Conservation (phyloP, 2,329 filamentous ascomycete species). For the Dactylonectria macrodidyma region DNA sequence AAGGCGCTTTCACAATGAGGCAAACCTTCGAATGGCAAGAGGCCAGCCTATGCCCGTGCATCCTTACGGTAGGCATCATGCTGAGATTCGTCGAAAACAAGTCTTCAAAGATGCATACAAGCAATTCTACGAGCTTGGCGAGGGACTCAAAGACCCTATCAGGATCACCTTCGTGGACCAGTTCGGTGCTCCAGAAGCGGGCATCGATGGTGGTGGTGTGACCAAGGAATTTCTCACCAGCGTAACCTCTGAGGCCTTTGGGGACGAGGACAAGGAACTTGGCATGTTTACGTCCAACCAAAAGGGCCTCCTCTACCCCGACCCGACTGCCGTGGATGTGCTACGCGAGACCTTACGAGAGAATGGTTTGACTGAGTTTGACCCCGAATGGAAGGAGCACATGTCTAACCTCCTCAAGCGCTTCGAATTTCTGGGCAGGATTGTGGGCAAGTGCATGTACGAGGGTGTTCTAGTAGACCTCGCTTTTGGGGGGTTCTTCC, state of each 20-base stretch:
- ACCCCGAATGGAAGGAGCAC: conserved; percentile 68
- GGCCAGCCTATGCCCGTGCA: conserved; percentile 31
- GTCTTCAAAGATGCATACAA: conserved; percentile 90
- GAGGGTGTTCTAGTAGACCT: conserved; percentile 96
- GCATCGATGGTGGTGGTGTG: conserved; percentile 96
- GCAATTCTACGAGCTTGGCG: conserved; percentile 85
- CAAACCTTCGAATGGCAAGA: neutral
- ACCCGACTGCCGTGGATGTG: conserved; percentile 83
- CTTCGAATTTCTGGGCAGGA: conserved; percentile 92
- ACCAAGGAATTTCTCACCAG: conserved; percentile 97
- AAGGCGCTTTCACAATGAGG: too few relatives aligned
- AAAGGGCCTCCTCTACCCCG: conserved; percentile 90
- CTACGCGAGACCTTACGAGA: conserved; percentile 70
- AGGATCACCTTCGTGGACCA: conserved; percentile 97
- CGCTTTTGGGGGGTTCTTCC: conserved; percentile 93
- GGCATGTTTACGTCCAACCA: conserved; percentile 87
- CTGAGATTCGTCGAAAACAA: conserved; percentile 82
- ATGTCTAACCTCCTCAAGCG: conserved; percentile 76
- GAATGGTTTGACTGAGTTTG: conserved; percentile 66
- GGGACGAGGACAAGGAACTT: conserved; percentile 58
- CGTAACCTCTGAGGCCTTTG: conserved; percentile 88
- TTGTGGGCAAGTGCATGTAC: conserved; percentile 97
- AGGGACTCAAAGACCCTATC: conserved; percentile 92
- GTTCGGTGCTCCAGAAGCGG: conserved; percentile 88
- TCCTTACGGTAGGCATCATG: conserved; percentile 75